phyloP scores from a whole-genome alignment of 2,329 filamentous ascomycete genomes.

The Fusarium protoensiforme region DNA sequence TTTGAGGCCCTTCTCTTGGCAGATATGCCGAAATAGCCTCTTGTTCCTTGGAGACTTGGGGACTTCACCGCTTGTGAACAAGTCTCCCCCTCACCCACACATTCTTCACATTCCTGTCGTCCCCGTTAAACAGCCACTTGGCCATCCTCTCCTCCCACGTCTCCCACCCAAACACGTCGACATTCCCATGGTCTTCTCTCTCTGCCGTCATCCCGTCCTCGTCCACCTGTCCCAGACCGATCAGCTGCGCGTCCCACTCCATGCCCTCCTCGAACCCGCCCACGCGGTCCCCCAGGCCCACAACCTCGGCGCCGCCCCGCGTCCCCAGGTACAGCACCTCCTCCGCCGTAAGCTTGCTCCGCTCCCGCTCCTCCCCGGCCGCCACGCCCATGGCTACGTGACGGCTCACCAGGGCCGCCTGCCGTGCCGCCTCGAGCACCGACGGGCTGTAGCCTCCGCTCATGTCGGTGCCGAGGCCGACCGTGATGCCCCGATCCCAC shows the following conservation, averaged over 20 bases:
- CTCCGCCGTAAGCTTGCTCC: conserved; percentile 79
- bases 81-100: conserved; percentile 91
- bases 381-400: conserved; percentile 69
- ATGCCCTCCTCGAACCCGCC: conserved; percentile 88
- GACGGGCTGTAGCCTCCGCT: conserved; percentile 87
- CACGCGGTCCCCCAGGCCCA: conserved; percentile 77
- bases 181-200: conserved; percentile 68
- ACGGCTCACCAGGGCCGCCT: conserved; percentile 82
- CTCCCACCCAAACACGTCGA: conserved; percentile 94
- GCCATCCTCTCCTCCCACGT: conserved; percentile 85
- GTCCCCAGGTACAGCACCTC: conserved; percentile 91
- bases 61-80: conserved; percentile 66
- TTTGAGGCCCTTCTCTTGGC: neutral
- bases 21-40: neutral
- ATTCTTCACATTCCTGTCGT: conserved; percentile 87
- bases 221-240: conserved; percentile 68
- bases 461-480: conserved; percentile 92
- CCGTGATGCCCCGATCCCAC: conserved; percentile 77
- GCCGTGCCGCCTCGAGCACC: conserved; percentile 84
- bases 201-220: conserved; percentile 49
- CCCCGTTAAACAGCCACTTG: conserved; percentile 95
- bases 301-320: conserved; percentile 83
- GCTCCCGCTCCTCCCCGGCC: conserved; percentile 50
- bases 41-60: neutral
- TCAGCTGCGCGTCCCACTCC: conserved; percentile 91